Evolutionary conservation across 2,329 filamentous ascomycete species (phyloP).

Genomic region (Talaromyces sp.): DNA sequence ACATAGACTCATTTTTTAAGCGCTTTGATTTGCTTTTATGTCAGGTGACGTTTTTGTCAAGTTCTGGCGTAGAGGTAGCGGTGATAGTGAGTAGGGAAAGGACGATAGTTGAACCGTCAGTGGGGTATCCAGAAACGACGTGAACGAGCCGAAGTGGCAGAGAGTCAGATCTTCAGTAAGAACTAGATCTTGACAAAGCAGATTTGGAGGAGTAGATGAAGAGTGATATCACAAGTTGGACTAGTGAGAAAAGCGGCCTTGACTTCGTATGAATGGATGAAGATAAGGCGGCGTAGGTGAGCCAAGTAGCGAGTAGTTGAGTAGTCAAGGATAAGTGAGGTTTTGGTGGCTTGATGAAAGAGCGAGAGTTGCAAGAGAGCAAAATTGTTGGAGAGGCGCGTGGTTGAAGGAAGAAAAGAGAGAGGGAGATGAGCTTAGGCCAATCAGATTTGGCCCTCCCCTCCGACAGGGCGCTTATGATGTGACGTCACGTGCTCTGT

Average conservation of each 20-base stretch:
- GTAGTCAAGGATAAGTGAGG: not conserved
- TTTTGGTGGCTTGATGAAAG: too few species aligned
- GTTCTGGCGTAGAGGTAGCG: not conserved
- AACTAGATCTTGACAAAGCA: too few species aligned
- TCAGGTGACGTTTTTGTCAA: not conserved
- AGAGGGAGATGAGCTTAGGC: not conserved
- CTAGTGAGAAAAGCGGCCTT: too few species aligned
- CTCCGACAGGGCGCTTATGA: not conserved
- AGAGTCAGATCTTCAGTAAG: too few species aligned
- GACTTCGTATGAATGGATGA: not conserved
- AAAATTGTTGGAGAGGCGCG: not conserved
- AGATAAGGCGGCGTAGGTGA: not conserved
- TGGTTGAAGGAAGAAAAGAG: not conserved
- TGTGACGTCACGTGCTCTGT: not conserved
- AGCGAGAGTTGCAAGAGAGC: not conserved
- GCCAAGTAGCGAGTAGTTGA: not conserved
- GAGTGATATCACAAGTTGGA: too few species aligned
- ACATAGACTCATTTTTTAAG: constrained; percentile 12
- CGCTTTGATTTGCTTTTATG: too few species aligned
- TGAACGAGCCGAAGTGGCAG: too few species aligned
- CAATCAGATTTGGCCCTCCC: constrained; percentile 1
- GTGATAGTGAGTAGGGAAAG: not conserved
- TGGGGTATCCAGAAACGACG: too few species aligned
- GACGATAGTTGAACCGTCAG: too few species aligned
- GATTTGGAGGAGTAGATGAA: too few species aligned